These are phyloP conservation scores for Nicotiana tabacum DNA, from an alignment of 257 asterid species.

Conservation along the genomic window DNA sequence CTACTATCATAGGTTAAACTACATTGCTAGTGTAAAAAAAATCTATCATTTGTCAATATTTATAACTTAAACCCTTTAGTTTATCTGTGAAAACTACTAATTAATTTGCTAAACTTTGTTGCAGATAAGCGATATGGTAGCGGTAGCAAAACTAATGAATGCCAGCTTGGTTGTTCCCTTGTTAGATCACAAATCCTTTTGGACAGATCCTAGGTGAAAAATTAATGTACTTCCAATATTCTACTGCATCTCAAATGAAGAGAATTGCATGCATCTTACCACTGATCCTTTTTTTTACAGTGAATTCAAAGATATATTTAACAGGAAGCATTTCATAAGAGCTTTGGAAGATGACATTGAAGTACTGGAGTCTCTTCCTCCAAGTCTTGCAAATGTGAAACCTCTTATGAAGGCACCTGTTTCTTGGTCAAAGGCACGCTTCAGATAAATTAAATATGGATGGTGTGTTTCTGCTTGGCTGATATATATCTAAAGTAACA, in stretches of 20 bases:
- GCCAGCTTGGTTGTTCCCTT: constrained; percentile 37
- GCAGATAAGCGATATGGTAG: constrained; percentile 48
- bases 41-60: too few relatives aligned
- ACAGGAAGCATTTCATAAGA: constrained; percentile 33
- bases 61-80: too few relatives aligned
- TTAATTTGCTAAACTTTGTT: not conserved
- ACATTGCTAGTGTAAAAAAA: too few relatives aligned
- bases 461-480: not conserved
- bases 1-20: too few relatives aligned
- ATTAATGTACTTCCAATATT: not conserved
- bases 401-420: constrained; percentile 23
- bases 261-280: not conserved
- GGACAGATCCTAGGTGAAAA: constrained; percentile 39
- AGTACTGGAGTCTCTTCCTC: constrained; percentile 32
- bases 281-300: constrained; percentile 16
- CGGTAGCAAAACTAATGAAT: constrained; percentile 33
- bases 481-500: not conserved
- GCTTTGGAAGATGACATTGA: constrained; percentile 30
- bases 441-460: not conserved
- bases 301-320: constrained; percentile 42
- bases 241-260: not conserved
- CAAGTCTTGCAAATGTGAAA: constrained; percentile 13
- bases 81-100: not conserved
- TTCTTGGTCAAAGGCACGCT: constrained; percentile 46
- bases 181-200: constrained; percentile 39